Percentiles rank a stretch among this genome's conserved stretches.
Evolutionary conservation across 768 basidiomycete species (phyloP).

Genomic region (Suillus lakei): DNA sequence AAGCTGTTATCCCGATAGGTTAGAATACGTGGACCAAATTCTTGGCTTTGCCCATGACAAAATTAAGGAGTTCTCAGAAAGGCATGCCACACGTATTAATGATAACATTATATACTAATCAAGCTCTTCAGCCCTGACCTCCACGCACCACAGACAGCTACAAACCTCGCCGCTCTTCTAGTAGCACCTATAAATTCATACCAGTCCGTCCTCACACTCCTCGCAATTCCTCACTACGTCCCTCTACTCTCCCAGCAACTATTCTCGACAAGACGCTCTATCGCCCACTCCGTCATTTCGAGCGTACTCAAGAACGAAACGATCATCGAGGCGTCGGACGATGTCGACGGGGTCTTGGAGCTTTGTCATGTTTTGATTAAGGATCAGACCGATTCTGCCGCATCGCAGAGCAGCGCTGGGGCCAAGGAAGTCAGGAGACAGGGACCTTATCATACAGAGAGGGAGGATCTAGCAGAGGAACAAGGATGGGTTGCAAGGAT

Average conservation of each 20-base stretch:
- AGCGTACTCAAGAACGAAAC: conserved; percentile 98
- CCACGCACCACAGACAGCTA: conserved; percentile 83
- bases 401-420: conserved; percentile 31
- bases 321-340: conserved; percentile 89
- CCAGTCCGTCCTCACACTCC: conserved; percentile 94
- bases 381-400: conserved; percentile 70
- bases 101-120: conserved; percentile 10
- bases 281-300: conserved; percentile 93
- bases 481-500: conserved; percentile 99
- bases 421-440: conserved; percentile 56
- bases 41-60: conserved; percentile 88
- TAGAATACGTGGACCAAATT: conserved; percentile 97
- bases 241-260: conserved; percentile 85
- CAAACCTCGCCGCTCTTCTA: conserved; percentile 90
- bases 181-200: conserved; percentile 96
- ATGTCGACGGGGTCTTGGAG: conserved; percentile 92
- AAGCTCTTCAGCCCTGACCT: conserved; percentile 71
- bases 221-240: conserved; percentile 90
- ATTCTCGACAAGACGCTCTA: conserved; percentile 87
- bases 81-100: conserved; percentile 45
- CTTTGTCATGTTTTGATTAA: conserved; percentile 91
- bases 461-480: conserved; percentile 95
- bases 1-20: conserved; percentile 95
- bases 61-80: conserved; percentile 82
- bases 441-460: conserved; percentile 66